These are phyloP conservation scores for Sclerotinia borealis DNA, from an alignment of 2,329 filamentous ascomycete genomes.

Conservation along the genomic window DNA sequence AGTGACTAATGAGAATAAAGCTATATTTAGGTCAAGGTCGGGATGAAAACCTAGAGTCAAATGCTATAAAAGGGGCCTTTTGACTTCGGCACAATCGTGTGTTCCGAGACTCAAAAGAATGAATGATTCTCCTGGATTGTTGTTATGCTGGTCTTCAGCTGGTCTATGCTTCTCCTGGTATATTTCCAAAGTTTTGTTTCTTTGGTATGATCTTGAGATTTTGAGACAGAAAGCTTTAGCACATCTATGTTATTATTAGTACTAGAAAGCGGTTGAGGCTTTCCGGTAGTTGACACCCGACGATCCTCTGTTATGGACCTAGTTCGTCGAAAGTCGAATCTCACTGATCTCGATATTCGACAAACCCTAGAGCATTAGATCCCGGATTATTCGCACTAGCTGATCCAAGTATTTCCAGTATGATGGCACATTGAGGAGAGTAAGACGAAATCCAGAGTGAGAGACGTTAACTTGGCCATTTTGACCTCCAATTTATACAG, in stretches of 20 bases:
- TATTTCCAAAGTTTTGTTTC: background rate
- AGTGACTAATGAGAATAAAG: background rate
- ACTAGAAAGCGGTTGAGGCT: background rate
- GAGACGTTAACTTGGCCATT: background rate
- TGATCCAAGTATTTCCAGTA: background rate
- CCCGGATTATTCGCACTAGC: background rate
- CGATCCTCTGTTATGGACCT: background rate
- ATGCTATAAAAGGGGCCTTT: background rate
- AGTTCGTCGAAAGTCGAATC: background rate
- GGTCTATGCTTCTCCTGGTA: background rate
- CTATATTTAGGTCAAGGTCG: background rate
- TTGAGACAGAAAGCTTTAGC: background rate
- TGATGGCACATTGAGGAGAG: background rate
- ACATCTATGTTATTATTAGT: background rate
- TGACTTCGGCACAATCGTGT: background rate
- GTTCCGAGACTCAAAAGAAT: background rate
- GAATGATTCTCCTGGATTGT: background rate
- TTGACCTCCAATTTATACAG: conserved; percentile 3
- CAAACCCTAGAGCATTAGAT: background rate
- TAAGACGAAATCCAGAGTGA: background rate
- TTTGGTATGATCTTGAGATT: background rate
- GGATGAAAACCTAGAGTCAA: background rate
- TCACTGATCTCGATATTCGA: background rate
- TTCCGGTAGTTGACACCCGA: background rate
- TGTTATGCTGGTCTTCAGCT: background rate